Evolutionary conservation across 192 early-diverging fungal species (phyloP).

Genomic region (Coemansia sp.): DNA sequence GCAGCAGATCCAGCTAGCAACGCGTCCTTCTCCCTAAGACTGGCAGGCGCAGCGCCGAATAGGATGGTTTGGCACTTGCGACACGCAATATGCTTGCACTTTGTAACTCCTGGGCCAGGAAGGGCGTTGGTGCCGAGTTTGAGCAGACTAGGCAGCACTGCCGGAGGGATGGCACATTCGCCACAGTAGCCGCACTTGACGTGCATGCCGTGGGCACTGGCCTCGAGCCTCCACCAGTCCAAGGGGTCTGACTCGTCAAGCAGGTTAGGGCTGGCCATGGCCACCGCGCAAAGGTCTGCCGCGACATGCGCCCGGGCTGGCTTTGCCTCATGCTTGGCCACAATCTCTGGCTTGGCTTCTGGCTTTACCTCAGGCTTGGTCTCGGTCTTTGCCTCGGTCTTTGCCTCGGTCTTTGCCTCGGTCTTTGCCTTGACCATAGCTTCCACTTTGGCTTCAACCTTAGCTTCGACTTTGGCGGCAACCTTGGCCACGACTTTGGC

Average conservation of each 20-base stretch:
- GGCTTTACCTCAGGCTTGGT: background rate
- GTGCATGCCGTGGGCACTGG: conserved; percentile 8
- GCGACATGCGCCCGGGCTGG: background rate
- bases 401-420: background rate
- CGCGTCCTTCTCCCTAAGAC: conserved; percentile 16
- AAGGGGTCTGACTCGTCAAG: conserved; percentile 2
- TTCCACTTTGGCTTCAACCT: background rate
- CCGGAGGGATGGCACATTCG: conserved; percentile 23
- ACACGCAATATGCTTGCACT: conserved; percentile 45
- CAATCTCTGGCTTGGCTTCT: background rate
- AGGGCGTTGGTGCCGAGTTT: conserved; percentile 23
- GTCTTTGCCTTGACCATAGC: background rate
- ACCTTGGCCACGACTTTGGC: background rate
- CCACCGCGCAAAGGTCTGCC: conserved; percentile 15
- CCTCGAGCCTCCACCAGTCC: conserved; percentile 24
- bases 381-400: background rate
- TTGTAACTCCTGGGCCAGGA: conserved; percentile 44
- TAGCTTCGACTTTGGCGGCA: background rate
- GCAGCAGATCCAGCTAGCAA: conserved; percentile 13
- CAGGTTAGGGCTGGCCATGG: conserved; percentile 2
- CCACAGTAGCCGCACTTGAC: conserved; percentile 42
- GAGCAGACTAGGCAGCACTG: background rate
- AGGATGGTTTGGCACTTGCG: conserved; percentile 37
- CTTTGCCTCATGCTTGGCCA: background rate
- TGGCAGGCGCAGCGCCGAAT: conserved; percentile 25